Percentiles rank a stretch among this genome's conserved stretches.
These are phyloP conservation scores for Aspergillus versicolor DNA, from an alignment of 2,329 filamentous ascomycete species.

Conservation along the genomic window DNA sequence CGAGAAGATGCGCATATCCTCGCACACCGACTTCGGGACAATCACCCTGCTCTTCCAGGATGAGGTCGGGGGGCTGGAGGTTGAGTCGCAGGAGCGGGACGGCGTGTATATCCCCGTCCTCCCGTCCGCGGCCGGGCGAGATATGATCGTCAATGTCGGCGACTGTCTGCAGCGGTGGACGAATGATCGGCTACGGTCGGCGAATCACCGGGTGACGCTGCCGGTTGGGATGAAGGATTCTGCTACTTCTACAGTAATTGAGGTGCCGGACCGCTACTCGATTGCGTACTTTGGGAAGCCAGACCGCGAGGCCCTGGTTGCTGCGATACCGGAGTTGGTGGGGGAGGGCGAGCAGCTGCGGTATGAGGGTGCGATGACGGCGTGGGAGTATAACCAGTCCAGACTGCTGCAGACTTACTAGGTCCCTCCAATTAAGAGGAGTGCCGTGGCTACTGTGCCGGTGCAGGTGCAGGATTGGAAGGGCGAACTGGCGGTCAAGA, in stretches of 20 bases:
- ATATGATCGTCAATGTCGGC: constrained; percentile 53
- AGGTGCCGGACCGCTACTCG: constrained; percentile 8
- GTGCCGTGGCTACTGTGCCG: not conserved
- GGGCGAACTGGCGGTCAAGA: not conserved
- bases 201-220: constrained; percentile 44
- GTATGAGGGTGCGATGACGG: constrained; percentile 10
- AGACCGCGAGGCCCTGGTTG: constrained; percentile 7
- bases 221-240: not conserved
- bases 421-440: not conserved
- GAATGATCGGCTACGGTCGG: constrained; percentile 52
- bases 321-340: constrained; percentile 4
- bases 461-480: not conserved
- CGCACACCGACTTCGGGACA: constrained; percentile 16
- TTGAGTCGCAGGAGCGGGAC: constrained; percentile 16
- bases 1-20: constrained; percentile 8
- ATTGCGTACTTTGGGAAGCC: constrained; percentile 17
- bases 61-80: constrained; percentile 17
- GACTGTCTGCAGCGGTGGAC: constrained; percentile 53
- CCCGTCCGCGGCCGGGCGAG: constrained; percentile 4
- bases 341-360: not conserved
- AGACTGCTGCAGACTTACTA: constrained; percentile 9
- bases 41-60: constrained; percentile 17
- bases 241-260: not conserved
- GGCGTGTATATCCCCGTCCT: constrained; percentile 18
- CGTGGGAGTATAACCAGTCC: constrained; percentile 11